phyloP scores from a whole-genome alignment of 208 protist genomes.

The Leptomonas pyrrhocoris region DNA sequence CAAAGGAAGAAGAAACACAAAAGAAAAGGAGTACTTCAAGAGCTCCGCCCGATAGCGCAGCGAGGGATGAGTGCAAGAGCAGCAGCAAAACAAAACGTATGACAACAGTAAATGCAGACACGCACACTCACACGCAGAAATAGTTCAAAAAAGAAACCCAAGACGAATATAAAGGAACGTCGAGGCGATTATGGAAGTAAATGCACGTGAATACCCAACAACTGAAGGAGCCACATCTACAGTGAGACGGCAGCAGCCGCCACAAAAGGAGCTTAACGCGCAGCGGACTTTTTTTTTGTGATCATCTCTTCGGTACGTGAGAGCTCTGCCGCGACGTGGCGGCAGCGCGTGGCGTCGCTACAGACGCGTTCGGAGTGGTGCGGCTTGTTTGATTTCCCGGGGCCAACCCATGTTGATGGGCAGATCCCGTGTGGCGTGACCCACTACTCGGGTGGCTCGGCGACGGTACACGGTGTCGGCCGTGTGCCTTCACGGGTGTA shows the following conservation, averaged over 20 bases:
- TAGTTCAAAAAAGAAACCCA: background rate
- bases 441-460: slow-evolving; percentile 15
- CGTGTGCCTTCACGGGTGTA: background rate
- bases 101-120: no score
- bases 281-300: no score
- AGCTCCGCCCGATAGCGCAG: no score
- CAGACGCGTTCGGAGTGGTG: slow-evolving; percentile 12
- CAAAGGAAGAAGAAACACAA: slow-evolving; percentile 4
- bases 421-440: slow-evolving; percentile 13
- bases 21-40: background rate
- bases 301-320: background rate
- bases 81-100: background rate
- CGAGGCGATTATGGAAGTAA: no score
- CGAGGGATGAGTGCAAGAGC: background rate
- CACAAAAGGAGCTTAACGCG: no score
- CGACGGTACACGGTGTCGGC: background rate
- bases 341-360: slow-evolving; percentile 6
- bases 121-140: slow-evolving; percentile 7
- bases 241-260: background rate
- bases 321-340: slow-evolving; percentile 5
- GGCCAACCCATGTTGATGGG: slow-evolving; percentile 6
- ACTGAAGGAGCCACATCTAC: background rate
- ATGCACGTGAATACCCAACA: no score
- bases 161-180: background rate
- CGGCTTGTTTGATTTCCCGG: slow-evolving; percentile 27